Evolutionary conservation across 1,284 basidiomycete genomes (phyloP).

Genomic region (Sphaerobolus stellatus): DNA sequence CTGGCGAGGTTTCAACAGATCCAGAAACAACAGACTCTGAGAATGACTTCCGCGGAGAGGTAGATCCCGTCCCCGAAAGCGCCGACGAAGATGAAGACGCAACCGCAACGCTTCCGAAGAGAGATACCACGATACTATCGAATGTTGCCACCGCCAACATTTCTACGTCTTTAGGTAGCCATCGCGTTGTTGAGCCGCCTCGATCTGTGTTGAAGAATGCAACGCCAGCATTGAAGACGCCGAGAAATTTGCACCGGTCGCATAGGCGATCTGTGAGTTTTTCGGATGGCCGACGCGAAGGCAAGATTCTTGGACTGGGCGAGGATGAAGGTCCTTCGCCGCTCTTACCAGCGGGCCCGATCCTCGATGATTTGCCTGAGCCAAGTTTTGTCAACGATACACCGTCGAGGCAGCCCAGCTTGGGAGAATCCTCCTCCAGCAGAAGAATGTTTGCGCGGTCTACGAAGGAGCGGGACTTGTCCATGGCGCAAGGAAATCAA

Average conservation of each 20-base stretch:
- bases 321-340: slow-evolving; percentile 13
- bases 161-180: slow-evolving; percentile 24
- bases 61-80: slow-evolving; percentile 14
- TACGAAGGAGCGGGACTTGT: slow-evolving; percentile 12
- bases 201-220: slow-evolving; percentile 57
- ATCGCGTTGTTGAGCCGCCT: slow-evolving; percentile 14
- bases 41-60: slow-evolving; percentile 20
- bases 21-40: slow-evolving; percentile 53
- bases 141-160: background rate
- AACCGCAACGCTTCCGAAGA: slow-evolving; percentile 12
- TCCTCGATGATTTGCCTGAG: slow-evolving; percentile 71
- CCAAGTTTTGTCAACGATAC: slow-evolving; percentile 41
- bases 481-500: slow-evolving; percentile 46
- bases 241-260: slow-evolving; percentile 51
- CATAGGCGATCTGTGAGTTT: slow-evolving; percentile 88
- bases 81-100: slow-evolving; percentile 21
- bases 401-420: slow-evolving; percentile 11
- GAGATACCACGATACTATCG: slow-evolving; percentile 10
- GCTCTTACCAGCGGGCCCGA: slow-evolving; percentile 43
- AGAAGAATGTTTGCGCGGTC: slow-evolving; percentile 50
- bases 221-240: slow-evolving; percentile 47
- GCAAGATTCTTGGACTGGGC: slow-evolving; percentile 72
- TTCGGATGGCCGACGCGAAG: slow-evolving; percentile 85
- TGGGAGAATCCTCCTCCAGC: slow-evolving; percentile 29
- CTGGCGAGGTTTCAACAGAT: slow-evolving; percentile 28